Evolutionary conservation across 768 basidiomycete genomes (phyloP).

Genomic region (Tulasnella sp.): DNA sequence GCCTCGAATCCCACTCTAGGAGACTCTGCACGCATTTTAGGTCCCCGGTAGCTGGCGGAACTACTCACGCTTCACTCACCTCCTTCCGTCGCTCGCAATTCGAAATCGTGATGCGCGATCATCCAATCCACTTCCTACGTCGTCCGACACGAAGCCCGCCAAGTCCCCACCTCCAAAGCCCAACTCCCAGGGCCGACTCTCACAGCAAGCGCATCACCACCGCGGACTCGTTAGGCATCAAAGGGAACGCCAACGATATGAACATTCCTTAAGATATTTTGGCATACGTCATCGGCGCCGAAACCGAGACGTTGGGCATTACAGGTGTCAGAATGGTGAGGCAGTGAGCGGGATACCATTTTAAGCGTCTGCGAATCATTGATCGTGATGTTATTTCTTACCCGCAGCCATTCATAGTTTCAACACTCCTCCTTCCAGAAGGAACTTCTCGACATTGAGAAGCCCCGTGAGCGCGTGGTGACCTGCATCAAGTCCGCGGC

Average conservation of each 20-base stretch:
- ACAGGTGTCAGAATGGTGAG: conserved; percentile 74
- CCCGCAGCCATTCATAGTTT: background rate
- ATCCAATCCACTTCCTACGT: conserved; percentile 79
- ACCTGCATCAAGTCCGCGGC: conserved; percentile 93
- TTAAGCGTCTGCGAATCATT: background rate
- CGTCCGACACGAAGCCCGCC: conserved; percentile 82
- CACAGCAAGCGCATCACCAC: conserved; percentile 87
- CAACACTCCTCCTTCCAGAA: conserved; percentile 92
- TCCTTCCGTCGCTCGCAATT: conserved; percentile 93
- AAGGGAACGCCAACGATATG: conserved; percentile 60
- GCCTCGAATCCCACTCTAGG: background rate
- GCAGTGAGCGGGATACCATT: background rate
- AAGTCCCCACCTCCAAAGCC: conserved; percentile 85
- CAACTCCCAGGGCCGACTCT: conserved; percentile 88
- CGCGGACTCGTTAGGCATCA: conserved; percentile 74
- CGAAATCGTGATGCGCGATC: conserved; percentile 85
- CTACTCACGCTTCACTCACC: conserved; percentile 97
- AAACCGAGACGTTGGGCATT: conserved; percentile 92
- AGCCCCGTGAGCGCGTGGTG: conserved; percentile 71
- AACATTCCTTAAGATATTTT: conserved; percentile 94
- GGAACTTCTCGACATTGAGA: conserved; percentile 90
- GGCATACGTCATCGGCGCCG: conserved; percentile 91
- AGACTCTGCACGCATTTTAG: conserved; percentile 33
- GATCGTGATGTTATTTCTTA: background rate
- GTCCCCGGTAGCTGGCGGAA: conserved; percentile 91